Evolutionary conservation across 2,329 filamentous ascomycete species (phyloP), one percentile per base, ranked within the genome.

Genomic region (Aspergillus sp.): DNA sequence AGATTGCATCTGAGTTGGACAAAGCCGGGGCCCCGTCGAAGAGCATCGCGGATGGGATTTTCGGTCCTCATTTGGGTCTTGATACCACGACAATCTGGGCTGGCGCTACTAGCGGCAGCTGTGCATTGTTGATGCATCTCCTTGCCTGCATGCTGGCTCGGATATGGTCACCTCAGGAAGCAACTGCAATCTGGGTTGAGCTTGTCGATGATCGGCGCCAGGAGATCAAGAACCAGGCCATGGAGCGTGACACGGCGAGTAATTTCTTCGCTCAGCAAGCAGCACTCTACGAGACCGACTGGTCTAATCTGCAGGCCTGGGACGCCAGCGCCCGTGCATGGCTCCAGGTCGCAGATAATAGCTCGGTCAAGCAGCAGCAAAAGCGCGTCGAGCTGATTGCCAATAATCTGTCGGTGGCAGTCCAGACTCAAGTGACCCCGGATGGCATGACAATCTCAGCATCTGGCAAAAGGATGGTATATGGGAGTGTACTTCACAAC

Each of bases 61-160:
- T 60, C 30, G 51, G 52, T 3, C 44, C 51, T 2, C 55, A 58
- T n/a, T 11, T 58, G 8, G 58, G 58, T 1, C 36, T 54, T 5
- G 55, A 60, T 22, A 42, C 22, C 32, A 60, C 58, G 2, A 55
- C 45, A 1, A 58, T 60, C 6, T 60, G 58, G 57, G 54, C 57
- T 13, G 50, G 43, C 12, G 53, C 57, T 12, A 59, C 49, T 8
- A 53, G 41, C 41, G 53, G 53, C 5, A 50, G 17, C 8, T 38
- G 38, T 3, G 57, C 41, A 3, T 42, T 59, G n/a, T 36, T 36
- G 3, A 51, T 59, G 26, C 57, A 59, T 30, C 50, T 59, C 8
- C 24, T 59, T 13, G 53, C 57, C 9, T 59, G 57, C 12, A 53
- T 59, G 41, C 22, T 59, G 17, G 54, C 57, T 5, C 53, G 57